phyloP scores from a whole-genome alignment of 2,329 filamentous ascomycete species.

The Xylaria sp. region DNA sequence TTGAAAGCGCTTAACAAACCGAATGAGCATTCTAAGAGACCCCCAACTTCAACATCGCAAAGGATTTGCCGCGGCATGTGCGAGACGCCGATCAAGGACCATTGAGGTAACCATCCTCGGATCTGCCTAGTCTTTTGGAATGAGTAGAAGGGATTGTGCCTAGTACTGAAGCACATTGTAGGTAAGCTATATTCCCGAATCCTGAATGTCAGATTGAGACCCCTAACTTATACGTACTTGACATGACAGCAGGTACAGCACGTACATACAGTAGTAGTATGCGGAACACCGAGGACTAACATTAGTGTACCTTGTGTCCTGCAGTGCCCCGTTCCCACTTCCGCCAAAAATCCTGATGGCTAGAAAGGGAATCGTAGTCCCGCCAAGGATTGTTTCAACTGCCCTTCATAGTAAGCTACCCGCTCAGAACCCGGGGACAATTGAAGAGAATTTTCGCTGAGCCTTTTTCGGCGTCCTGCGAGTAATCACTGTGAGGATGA shows the following conservation, averaged over 20 bases:
- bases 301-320: neutral
- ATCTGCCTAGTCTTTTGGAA: conserved; percentile 16
- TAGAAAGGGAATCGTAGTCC: conserved; percentile 24
- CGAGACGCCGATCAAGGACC: conserved; percentile 21
- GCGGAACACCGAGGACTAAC: neutral
- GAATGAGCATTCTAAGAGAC: conserved; percentile 16
- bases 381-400: conserved; percentile 32
- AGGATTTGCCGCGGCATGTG: conserved; percentile 31
- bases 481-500: neutral
- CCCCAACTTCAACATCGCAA: neutral
- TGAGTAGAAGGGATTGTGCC: conserved; percentile 13
- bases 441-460: conserved; percentile 19
- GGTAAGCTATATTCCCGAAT: conserved; percentile 29
- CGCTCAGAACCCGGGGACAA: conserved; percentile 7
- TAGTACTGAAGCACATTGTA: neutral
- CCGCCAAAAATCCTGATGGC: conserved; percentile 23
- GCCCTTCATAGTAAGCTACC: conserved; percentile 36
- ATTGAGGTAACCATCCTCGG: conserved; percentile 8
- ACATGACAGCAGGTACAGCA: conserved; percentile 9
- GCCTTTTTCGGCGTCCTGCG: conserved; percentile 20
- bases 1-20: conserved; percentile 5
- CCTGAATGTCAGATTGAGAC: conserved; percentile 14
- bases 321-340: conserved; percentile 23
- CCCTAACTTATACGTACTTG: neutral
- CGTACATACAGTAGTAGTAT: neutral